Conservation (phyloP, 2,329 filamentous ascomycete species). For the Colletotrichum aenigma region DNA sequence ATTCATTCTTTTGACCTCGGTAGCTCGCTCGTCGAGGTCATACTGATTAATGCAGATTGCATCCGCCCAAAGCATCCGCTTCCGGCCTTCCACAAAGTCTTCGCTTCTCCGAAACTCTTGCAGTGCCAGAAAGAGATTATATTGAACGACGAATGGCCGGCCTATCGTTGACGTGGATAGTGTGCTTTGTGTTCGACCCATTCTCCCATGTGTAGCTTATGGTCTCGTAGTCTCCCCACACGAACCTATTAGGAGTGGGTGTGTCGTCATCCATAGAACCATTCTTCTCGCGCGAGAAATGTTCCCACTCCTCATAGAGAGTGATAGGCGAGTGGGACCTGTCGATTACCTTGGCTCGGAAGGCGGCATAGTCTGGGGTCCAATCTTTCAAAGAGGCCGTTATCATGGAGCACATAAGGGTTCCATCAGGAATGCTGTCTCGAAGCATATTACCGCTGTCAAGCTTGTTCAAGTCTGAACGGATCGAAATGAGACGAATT, state of each 20-base stretch:
- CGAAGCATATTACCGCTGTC: fast-evolving
- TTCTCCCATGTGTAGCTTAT: not conserved
- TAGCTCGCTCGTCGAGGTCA: not conserved
- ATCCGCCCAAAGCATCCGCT: not conserved
- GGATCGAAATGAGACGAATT: not conserved
- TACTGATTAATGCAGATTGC: not conserved
- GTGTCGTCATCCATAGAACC: fast-evolving
- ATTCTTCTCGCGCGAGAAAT: fast-evolving
- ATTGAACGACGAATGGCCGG: not conserved
- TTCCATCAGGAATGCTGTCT: not conserved
- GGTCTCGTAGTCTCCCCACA: not conserved
- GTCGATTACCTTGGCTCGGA: not conserved
- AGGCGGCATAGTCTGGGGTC: not conserved
- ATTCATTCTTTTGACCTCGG: not conserved
- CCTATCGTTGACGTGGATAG: not conserved
- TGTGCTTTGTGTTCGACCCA: not conserved
- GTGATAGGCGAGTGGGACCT: not conserved
- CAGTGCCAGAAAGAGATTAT: not conserved
- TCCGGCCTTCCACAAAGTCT: not conserved
- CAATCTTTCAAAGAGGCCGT: not conserved
- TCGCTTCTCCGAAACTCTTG: not conserved
- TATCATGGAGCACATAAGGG: not conserved
- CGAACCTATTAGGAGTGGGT: not conserved
- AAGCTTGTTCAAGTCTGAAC: fast-evolving
- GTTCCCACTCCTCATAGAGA: not conserved